Evolutionary conservation across 2,329 filamentous ascomycete species (phyloP).

Genomic region (Anisogramma anomala): DNA sequence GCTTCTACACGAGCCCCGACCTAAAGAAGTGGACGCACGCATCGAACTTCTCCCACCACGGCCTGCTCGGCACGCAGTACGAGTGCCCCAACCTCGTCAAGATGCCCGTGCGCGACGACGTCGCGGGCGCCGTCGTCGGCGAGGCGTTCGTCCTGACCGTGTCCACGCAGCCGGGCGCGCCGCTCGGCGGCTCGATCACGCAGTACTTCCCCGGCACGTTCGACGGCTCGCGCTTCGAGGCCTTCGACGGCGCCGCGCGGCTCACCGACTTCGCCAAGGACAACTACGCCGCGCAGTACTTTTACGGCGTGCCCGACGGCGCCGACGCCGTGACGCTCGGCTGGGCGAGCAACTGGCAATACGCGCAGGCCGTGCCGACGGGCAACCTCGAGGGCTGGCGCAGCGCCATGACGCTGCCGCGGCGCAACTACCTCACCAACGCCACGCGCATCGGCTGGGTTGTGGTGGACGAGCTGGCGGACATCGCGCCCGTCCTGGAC

Average conservation of each 20-base stretch:
- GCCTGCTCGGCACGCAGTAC: conserved; percentile 43
- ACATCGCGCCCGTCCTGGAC: conserved; percentile 36
- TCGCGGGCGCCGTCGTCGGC: conserved; percentile 21
- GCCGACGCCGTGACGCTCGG: conserved; percentile 35
- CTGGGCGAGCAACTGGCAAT: conserved; percentile 52
- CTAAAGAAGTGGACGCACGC: conserved; percentile 46
- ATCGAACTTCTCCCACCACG: conserved; percentile 45
- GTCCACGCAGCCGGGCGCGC: conserved; percentile 46
- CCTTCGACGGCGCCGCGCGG: conserved; percentile 30
- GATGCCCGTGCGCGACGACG: conserved; percentile 32
- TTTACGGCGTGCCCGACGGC: conserved; percentile 31
- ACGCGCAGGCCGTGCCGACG: conserved; percentile 42
- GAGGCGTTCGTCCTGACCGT: conserved; percentile 36
- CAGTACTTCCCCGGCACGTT: conserved; percentile 49
- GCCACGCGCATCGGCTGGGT: conserved; percentile 39
- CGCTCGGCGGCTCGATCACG: conserved; percentile 41
- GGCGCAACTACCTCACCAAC: conserved; percentile 40
- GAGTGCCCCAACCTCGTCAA: conserved; percentile 53
- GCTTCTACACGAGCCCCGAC: conserved; percentile 50
- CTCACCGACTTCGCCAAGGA: conserved; percentile 38
- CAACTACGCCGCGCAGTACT: conserved; percentile 47
- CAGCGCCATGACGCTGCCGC: conserved; percentile 39
- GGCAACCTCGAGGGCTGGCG: conserved; percentile 40
- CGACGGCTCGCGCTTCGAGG: conserved; percentile 50
- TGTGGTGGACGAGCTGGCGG: conserved; percentile 37